These are phyloP conservation scores for Podosphaera fusca DNA, from an alignment of 2,329 filamentous ascomycete genomes.

Conservation along the genomic window DNA sequence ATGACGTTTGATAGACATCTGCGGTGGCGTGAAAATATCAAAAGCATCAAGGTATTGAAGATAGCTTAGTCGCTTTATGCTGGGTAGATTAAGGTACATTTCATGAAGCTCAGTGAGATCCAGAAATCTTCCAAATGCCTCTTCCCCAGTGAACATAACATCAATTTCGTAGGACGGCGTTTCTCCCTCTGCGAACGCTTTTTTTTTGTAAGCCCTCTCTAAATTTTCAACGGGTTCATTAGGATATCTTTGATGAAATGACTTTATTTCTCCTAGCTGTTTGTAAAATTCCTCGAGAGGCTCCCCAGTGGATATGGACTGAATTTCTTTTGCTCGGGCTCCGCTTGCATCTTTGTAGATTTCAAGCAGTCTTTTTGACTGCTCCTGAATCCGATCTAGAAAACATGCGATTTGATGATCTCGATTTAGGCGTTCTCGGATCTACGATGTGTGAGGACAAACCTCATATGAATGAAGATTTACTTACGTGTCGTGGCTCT, in stretches of 20 bases:
- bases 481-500: constrained; percentile 61
- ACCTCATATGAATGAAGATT: neutral
- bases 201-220: constrained; percentile 69
- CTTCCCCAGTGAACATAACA: constrained; percentile 85
- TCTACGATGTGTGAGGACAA: constrained; percentile 25
- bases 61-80: constrained; percentile 67
- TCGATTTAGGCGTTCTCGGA: constrained; percentile 68
- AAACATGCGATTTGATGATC: constrained; percentile 85
- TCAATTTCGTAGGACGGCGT: constrained; percentile 49
- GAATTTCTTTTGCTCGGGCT: constrained; percentile 53
- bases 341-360: constrained; percentile 68
- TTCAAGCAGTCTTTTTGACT: constrained; percentile 56
- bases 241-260: constrained; percentile 75
- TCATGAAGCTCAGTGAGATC: constrained; percentile 73
- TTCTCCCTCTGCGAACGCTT: constrained; percentile 39
- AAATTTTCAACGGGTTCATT: constrained; percentile 91
- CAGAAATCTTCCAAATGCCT: constrained; percentile 78
- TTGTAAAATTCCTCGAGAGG: constrained; percentile 81
- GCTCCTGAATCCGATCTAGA: constrained; percentile 64
- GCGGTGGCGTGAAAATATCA: constrained; percentile 58
- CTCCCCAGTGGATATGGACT: constrained; percentile 63
- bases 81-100: constrained; percentile 69
- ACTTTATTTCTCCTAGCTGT: constrained; percentile 57
- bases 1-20: constrained; percentile 48
- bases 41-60: constrained; percentile 84